Conservation (phyloP, 2,329 filamentous ascomycete genomes). For the Phialophora chinensis region DNA sequence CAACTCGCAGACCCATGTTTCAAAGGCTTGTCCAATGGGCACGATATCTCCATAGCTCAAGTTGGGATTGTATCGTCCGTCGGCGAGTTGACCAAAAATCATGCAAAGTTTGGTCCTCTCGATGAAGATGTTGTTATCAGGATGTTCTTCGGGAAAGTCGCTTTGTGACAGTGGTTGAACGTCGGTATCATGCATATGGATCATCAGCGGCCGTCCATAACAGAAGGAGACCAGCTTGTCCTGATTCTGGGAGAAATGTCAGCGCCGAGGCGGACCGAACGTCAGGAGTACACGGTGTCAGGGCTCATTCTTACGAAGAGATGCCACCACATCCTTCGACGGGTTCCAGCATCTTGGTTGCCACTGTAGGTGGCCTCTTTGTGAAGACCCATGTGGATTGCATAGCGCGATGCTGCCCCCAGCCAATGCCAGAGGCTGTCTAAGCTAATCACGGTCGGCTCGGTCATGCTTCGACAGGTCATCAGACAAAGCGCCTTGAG, state of each 20-base stretch:
- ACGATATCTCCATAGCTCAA: not conserved
- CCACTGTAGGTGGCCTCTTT: slow-evolving; percentile 23
- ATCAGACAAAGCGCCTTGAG: too few relatives aligned
- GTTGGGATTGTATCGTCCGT: slow-evolving; percentile 22
- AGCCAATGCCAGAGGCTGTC: too few relatives aligned
- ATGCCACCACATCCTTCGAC: slow-evolving; percentile 31
- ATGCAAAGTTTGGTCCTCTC: slow-evolving; percentile 74
- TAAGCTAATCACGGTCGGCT: too few relatives aligned
- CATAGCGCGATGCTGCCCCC: too few relatives aligned
- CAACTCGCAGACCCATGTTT: too few relatives aligned
- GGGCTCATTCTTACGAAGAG: slow-evolving; percentile 24
- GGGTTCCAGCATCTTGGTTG: slow-evolving; percentile 22
- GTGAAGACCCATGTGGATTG: too few relatives aligned
- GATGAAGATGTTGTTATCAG: slow-evolving; percentile 30
- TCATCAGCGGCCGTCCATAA: slow-evolving; percentile 24
- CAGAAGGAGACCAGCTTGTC: slow-evolving; percentile 28
- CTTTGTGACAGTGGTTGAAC: slow-evolving; percentile 23
- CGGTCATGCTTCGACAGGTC: too few relatives aligned
- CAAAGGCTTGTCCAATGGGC: too few relatives aligned
- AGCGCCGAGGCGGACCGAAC: slow-evolving; percentile 17
- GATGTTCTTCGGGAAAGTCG: slow-evolving; percentile 25
- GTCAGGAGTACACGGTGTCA: not conserved
- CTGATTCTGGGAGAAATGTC: slow-evolving; percentile 27
- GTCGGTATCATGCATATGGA: slow-evolving; percentile 27
- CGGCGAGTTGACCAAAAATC: slow-evolving; percentile 64